Evolutionary conservation across 2,329 filamentous ascomycete genomes (phyloP).

Genomic region (Scytalidium sp.): DNA sequence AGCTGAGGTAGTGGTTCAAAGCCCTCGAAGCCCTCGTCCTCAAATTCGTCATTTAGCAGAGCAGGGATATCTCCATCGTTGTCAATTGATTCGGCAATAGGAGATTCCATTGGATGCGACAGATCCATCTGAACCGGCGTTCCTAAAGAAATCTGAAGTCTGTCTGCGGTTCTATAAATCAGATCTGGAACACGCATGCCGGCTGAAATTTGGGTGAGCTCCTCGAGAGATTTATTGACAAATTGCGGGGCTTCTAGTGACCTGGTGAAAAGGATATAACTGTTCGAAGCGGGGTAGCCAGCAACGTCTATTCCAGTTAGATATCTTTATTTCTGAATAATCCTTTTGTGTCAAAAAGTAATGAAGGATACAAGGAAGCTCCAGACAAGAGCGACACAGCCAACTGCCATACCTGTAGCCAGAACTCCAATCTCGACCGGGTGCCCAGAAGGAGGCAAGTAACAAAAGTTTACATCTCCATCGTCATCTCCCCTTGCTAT

Average conservation of each 20-base stretch:
- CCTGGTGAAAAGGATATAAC: conserved; percentile 54
- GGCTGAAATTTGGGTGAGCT: conserved; percentile 14
- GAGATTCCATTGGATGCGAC: conserved; percentile 14
- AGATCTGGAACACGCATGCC: conserved; percentile 22
- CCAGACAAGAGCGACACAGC: neutral
- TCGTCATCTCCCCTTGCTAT: conserved; percentile 66
- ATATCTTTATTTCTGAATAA: neutral
- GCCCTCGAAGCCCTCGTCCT: conserved; percentile 13
- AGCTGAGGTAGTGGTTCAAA: conserved; percentile 18
- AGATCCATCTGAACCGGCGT: conserved; percentile 13
- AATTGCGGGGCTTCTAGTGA: conserved; percentile 40
- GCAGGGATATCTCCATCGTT: conserved; percentile 21
- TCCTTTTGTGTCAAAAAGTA: too few relatives aligned
- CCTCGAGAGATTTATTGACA: conserved; percentile 32
- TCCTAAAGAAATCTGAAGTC: conserved; percentile 17
- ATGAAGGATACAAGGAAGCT: neutral
- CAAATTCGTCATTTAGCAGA: conserved; percentile 30
- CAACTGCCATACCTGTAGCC: conserved; percentile 16
- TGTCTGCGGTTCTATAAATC: conserved; percentile 18
- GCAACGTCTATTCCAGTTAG: conserved; percentile 43
- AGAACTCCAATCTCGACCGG: conserved; percentile 23
- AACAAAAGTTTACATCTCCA: conserved; percentile 67
- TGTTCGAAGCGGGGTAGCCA: conserved; percentile 44
- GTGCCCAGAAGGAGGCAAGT: conserved; percentile 27
- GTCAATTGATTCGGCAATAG: conserved; percentile 26